A percentile compares a stretch with the other conserved stretches of the same genome.
Conservation (phyloP, 2,329 filamentous ascomycete genomes). For the Aspergillus intermedius region DNA sequence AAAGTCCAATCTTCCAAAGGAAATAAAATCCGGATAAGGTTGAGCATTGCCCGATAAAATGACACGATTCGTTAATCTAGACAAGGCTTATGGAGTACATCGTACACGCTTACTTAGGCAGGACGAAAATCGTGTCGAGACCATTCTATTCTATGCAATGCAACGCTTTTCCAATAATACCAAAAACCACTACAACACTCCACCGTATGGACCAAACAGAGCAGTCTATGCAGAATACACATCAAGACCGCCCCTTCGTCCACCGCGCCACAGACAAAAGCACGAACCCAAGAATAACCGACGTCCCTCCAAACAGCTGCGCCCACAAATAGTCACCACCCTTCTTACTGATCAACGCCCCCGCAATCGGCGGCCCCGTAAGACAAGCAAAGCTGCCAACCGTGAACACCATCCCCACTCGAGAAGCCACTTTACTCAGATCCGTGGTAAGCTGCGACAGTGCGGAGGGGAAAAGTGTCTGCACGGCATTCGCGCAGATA, state of each 20-base stretch:
- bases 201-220: too few species aligned
- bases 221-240: too few species aligned
- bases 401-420: conserved; percentile 45
- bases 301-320: conserved; percentile 39
- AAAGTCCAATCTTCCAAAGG: too few species aligned
- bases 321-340: conserved; percentile 39
- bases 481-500: conserved; percentile 38
- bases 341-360: conserved; percentile 37
- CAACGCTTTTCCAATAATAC: too few species aligned
- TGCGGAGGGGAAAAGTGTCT: conserved; percentile 41
- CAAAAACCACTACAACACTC: too few species aligned
- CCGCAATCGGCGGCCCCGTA: conserved; percentile 43
- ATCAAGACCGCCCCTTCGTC: not conserved
- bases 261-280: conserved; percentile 1
- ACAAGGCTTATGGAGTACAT: too few species aligned
- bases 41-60: too few species aligned
- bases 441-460: conserved; percentile 42
- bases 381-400: conserved; percentile 41
- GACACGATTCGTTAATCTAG: too few species aligned
- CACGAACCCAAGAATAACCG: conserved; percentile 3
- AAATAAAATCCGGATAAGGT: too few species aligned
- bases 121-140: too few species aligned
- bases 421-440: conserved; percentile 40
- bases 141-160: too few species aligned
- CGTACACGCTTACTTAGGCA: too few species aligned